Conservation (phyloP, 345 rosid genomes). For the Eucalyptus rudis region DNA sequence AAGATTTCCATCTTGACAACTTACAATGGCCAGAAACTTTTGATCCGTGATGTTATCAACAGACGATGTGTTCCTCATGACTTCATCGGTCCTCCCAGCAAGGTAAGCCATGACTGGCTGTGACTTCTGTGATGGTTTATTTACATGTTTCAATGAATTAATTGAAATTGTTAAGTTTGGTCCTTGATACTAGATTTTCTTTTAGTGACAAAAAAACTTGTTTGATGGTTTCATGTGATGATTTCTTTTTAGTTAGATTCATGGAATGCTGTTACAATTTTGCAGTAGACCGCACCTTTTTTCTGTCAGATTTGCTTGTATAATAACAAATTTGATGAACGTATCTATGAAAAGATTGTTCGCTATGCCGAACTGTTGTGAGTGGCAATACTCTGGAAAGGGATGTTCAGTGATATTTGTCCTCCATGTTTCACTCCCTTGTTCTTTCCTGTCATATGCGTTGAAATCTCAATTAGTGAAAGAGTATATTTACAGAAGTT, state of each 20-base stretch:
- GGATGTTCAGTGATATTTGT: background rate
- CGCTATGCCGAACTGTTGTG: background rate
- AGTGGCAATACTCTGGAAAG: background rate
- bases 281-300: background rate
- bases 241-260: background rate
- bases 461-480: background rate
- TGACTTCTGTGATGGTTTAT: background rate
- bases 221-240: background rate
- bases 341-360: background rate
- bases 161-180: background rate
- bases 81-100: conserved; percentile 93
- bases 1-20: conserved; percentile 97
- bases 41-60: conserved; percentile 95
- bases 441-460: background rate
- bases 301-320: background rate
- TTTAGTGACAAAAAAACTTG: background rate
- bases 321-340: background rate
- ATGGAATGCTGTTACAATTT: background rate
- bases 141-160: background rate
- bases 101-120: conserved; percentile 30
- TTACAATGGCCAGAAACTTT: conserved; percentile 95
- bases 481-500: background rate
- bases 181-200: background rate
- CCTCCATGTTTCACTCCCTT: background rate
- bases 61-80: conserved; percentile 76